A percentile compares a stretch with the other conserved stretches of the same genome.
phyloP scores from a whole-genome alignment of 1,139 yeast species.

The Pichia sp. region DNA sequence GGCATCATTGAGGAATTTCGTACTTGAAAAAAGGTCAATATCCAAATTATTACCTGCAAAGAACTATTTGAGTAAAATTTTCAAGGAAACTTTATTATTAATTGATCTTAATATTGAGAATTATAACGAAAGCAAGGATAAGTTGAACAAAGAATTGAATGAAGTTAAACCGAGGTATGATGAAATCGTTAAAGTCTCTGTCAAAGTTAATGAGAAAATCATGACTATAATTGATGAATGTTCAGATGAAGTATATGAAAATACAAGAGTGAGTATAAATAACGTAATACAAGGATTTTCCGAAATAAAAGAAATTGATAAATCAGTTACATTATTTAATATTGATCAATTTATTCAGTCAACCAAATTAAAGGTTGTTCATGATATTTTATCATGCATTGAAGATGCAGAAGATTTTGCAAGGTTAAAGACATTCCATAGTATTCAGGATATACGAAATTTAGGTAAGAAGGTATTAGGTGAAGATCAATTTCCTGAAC shows the following conservation, averaged over 20 bases:
- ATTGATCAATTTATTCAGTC: constrained; percentile 64
- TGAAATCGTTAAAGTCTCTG: constrained; percentile 44
- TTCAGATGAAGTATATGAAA: constrained; percentile 53
- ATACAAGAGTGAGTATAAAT: constrained; percentile 49
- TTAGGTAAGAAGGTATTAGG: constrained; percentile 56
- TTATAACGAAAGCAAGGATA: constrained; percentile 38
- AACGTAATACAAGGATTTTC: constrained; percentile 36
- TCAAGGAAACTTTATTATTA: constrained; percentile 56
- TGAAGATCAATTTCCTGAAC: constrained; percentile 48
- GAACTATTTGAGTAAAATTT: constrained; percentile 65
- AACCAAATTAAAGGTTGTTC: constrained; percentile 64
- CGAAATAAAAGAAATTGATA: constrained; percentile 38
- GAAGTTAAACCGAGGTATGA: constrained; percentile 62
- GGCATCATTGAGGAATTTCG: constrained; percentile 75
- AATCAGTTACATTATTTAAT: constrained; percentile 57
- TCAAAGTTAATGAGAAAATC: constrained; percentile 51
- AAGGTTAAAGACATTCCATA: constrained; percentile 47
- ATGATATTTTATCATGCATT: constrained; percentile 59
- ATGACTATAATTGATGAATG: constrained; percentile 58
- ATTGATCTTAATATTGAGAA: constrained; percentile 55
- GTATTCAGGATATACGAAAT: constrained; percentile 57
- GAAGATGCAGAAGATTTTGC: constrained; percentile 62
- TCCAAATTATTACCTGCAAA: constrained; percentile 92
- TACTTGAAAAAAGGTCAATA: constrained; percentile 79
- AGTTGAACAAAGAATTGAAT: constrained; percentile 42